phyloP scores from a whole-genome alignment of 2,329 filamentous ascomycete species.

The Diaporthe ampelina region DNA sequence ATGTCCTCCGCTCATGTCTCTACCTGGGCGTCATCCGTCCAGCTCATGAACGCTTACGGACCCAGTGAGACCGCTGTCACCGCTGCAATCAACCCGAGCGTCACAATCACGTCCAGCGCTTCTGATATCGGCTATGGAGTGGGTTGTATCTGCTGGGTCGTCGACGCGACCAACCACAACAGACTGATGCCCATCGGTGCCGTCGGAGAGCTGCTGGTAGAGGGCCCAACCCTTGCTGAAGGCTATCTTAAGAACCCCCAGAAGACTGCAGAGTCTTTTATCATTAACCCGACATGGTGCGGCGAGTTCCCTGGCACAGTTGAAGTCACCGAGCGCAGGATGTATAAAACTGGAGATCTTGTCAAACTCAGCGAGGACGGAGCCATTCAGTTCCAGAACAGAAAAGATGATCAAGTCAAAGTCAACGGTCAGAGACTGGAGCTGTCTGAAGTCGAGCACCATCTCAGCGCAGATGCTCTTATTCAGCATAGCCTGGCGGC shows the following conservation, averaged over 20 bases:
- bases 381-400: slow-evolving; percentile 64
- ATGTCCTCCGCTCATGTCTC: slow-evolving; percentile 57
- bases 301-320: neutral
- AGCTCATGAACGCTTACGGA: slow-evolving; percentile 43
- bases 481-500: neutral
- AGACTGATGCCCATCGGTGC: slow-evolving; percentile 62
- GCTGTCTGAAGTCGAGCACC: slow-evolving; percentile 67
- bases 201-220: slow-evolving; percentile 67
- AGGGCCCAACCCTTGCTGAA: slow-evolving; percentile 72
- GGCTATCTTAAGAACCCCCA: slow-evolving; percentile 72
- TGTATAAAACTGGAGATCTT: slow-evolving; percentile 71
- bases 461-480: slow-evolving; percentile 53
- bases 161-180: slow-evolving; percentile 62
- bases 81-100: neutral
- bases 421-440: slow-evolving; percentile 77
- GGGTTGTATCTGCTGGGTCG: slow-evolving; percentile 56
- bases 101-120: neutral
- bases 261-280: slow-evolving; percentile 71
- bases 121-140: slow-evolving; percentile 20
- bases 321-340: slow-evolving; percentile 47
- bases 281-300: slow-evolving; percentile 50
- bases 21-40: slow-evolving; percentile 49
- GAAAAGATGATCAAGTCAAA: slow-evolving; percentile 79
- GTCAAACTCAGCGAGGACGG: slow-evolving; percentile 67
- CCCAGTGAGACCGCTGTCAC: slow-evolving; percentile 7